A percentile compares a stretch with the other conserved stretches of the same genome.
Conservation (phyloP, 805 yeast genomes). For the Priceomyces medius region DNA sequence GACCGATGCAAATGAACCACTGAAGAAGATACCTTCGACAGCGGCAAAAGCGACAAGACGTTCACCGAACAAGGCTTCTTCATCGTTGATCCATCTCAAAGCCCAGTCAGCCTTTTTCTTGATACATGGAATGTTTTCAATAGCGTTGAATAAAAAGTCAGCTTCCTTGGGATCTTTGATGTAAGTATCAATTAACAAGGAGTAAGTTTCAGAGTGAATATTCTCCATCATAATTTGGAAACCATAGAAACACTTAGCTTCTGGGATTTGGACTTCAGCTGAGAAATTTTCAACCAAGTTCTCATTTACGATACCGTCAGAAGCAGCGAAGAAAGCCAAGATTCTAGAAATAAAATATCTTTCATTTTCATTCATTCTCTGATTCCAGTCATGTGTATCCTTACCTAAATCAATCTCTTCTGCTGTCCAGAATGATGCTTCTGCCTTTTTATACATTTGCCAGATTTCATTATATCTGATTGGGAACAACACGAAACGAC, state of each 20-base stretch:
- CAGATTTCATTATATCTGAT: conserved; percentile 96
- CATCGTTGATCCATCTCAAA: conserved; percentile 90
- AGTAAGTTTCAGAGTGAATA: conserved; percentile 96
- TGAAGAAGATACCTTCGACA: conserved; percentile 97
- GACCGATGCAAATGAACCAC: conserved; percentile 97
- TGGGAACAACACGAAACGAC: conserved; percentile 92
- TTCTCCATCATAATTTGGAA: conserved; percentile 99
- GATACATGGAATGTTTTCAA: conserved; percentile 94
- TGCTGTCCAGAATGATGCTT: conserved; percentile 99
- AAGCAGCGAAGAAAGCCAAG: conserved; percentile 96
- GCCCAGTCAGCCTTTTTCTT: conserved; percentile 99
- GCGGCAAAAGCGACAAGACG: conserved; percentile 98
- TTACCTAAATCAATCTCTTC: conserved; percentile 96
- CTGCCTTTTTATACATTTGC: conserved; percentile 99
- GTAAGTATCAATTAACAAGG: conserved; percentile 89
- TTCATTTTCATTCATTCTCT: conserved; percentile 84
- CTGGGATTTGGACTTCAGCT: conserved; percentile 95
- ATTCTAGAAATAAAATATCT: conserved; percentile 89
- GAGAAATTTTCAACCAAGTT: conserved; percentile 96
- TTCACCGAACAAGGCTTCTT: conserved; percentile 87
- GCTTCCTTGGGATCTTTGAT: conserved; percentile 95
- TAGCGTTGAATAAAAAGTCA: conserved; percentile 88
- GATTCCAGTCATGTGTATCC: conserved; percentile 91
- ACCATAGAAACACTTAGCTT: conserved; percentile 98
- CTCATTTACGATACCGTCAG: conserved; percentile 98